Evolutionary conservation across 768 basidiomycete species (phyloP), one percentile per base, ranked within the genome.

Genomic region (Agaricus sinodeliciosus): DNA sequence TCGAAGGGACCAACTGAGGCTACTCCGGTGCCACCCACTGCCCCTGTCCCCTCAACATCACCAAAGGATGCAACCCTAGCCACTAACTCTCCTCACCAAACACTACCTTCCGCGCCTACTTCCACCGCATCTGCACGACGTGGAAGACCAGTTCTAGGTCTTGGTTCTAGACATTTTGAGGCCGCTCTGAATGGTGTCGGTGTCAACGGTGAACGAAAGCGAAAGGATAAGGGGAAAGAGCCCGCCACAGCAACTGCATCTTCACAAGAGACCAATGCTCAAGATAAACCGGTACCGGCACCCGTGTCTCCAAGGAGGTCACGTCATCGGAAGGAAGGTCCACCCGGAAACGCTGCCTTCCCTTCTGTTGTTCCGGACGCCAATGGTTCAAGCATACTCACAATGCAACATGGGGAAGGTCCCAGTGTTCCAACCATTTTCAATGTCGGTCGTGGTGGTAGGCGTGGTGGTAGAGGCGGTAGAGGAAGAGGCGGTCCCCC

Each of bases 161-260:
- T 85, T 7, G 82, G 74, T 0, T 81, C 80, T 3, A 74, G 86
- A 11, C 84, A 87, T 12, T 84, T 90, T 48, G 85, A 87, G 58
- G 85, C 81, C 6, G 87, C 87, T 7, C 65, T 90, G 26, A 87
- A 66, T 52, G 81, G 84, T 0, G 80, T 81, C 0, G 82, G 81
- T 4, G 79, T 3, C 58, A 54, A 31, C 60, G 61, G 11, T 54
- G 49, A 58, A 62, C 59, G 43, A 51, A 60, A 51, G 49, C 52
- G 34, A 65, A 62, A 40, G 64, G 57, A 34, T 67, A 59, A 58
- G 64, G 55, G 57, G 26, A 55, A 62, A 43, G 60, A 62, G 31
- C 40, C 54, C 12, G 55, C 43, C 18, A 26, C 49, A 25, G 46
- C 42, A 2, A 27, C 60, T 19, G 43, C 45, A 22, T 31, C 50